Evolutionary conservation across 495 filamentous ascomycete genomes (phyloP).

Genomic region (Lasiosphaeria ovina): DNA sequence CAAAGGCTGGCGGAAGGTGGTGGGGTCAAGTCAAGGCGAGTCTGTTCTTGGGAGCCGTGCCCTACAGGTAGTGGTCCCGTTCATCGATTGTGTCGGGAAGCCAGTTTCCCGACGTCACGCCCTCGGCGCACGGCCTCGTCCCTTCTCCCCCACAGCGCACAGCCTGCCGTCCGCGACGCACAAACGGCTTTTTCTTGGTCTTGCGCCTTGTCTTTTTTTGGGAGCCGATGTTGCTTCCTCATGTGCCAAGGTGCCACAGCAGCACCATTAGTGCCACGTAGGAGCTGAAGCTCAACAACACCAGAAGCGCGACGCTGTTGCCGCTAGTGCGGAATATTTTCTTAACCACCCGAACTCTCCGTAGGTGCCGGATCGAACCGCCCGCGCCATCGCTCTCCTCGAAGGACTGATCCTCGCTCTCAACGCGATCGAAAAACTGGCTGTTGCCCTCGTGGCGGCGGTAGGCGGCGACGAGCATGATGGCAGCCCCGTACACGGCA

Average conservation of each 20-base stretch:
- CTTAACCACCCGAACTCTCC: conserved; percentile 35
- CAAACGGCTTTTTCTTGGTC: background rate
- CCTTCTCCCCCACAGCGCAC: background rate
- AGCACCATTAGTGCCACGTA: conserved; percentile 78
- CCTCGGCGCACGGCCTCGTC: background rate
- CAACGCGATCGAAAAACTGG: conserved; percentile 78
- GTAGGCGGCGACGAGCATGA: conserved; percentile 76
- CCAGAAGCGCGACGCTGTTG: conserved; percentile 77
- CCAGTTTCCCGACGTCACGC: background rate
- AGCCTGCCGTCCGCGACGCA: background rate
- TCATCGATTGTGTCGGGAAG: background rate
- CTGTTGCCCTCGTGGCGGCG: conserved; percentile 85
- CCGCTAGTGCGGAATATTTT: conserved; percentile 91
- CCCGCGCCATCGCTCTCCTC: conserved; percentile 20
- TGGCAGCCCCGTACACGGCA: conserved; percentile 82
- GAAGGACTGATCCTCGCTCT: conserved; percentile 42
- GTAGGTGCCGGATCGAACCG: conserved; percentile 9
- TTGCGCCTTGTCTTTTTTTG: conserved; percentile 3
- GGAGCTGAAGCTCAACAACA: conserved; percentile 73
- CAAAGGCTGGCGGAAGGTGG: background rate
- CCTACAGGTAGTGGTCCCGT: background rate
- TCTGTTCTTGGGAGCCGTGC: background rate
- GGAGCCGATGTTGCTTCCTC: conserved; percentile 7
- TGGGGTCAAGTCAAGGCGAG: background rate
- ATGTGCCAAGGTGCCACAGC: conserved; percentile 55